Evolutionary conservation across 352 stramenopile genomes (phyloP).

Genomic region (Phytopythium kandeliae): DNA sequence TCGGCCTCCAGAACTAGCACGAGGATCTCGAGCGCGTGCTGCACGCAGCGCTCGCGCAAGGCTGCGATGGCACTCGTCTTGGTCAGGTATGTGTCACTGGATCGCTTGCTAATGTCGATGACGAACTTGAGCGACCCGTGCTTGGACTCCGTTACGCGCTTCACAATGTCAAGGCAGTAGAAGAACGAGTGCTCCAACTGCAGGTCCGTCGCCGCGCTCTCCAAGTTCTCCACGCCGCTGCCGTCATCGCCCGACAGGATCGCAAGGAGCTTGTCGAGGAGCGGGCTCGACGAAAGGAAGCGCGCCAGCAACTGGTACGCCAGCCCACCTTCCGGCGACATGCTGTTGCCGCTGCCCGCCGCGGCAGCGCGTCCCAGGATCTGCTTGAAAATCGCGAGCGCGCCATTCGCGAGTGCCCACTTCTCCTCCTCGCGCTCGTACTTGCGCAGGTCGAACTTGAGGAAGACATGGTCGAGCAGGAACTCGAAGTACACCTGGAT

Average conservation of each 20-base stretch:
- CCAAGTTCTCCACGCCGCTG: constrained; percentile 64
- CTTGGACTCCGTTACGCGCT: constrained; percentile 61
- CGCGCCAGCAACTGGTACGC: constrained; percentile 65
- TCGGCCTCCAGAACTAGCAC: constrained; percentile 72
- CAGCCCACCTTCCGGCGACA: constrained; percentile 42
- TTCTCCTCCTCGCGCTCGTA: constrained; percentile 83
- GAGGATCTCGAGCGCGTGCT: constrained; percentile 74
- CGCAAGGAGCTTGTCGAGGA: constrained; percentile 64
- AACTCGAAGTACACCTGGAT: constrained; percentile 86
- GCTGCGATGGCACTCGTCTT: constrained; percentile 42
- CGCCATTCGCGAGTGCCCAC: constrained; percentile 68
- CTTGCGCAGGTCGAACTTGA: constrained; percentile 82
- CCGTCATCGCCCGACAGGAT: constrained; percentile 51
- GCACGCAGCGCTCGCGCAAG: constrained; percentile 61
- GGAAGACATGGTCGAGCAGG: constrained; percentile 72
- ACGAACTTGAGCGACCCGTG: constrained; percentile 67
- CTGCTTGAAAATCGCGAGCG: constrained; percentile 73
- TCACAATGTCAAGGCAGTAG: constrained; percentile 75
- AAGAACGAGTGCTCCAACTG: constrained; percentile 79
- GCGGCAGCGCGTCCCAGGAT: constrained; percentile 46
- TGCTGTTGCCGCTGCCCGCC: constrained; percentile 8
- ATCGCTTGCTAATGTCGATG: constrained; percentile 39
- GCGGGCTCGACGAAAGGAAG: constrained; percentile 54
- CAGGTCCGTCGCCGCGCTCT: constrained; percentile 64
- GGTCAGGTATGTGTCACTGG: constrained; percentile 39